phyloP scores from a whole-genome alignment of 352 stramenopile species.

The Globisporangium cederbergense region DNA sequence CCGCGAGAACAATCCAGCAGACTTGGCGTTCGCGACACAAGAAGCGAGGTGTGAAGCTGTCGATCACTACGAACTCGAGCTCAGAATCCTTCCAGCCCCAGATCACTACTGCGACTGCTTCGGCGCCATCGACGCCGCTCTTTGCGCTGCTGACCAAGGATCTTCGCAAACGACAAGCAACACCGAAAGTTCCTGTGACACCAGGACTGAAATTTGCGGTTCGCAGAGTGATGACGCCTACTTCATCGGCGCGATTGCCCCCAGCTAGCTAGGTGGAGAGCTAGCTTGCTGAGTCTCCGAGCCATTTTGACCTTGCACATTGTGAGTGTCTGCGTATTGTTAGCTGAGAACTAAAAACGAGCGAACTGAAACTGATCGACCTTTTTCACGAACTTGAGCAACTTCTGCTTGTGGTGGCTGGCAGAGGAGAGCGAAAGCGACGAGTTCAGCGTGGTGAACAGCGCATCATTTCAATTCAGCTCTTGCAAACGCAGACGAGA shows the following conservation, averaged over 20 bases:
- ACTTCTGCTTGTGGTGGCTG: background rate
- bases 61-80: background rate
- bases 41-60: background rate
- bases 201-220: no score
- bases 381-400: background rate
- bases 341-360: background rate
- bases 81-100: background rate
- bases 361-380: background rate
- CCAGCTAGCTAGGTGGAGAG: slow-evolving; percentile 8
- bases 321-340: background rate
- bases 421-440: background rate
- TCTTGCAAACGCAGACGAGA: background rate
- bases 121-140: slow-evolving; percentile 5
- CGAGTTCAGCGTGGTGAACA: background rate
- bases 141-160: slow-evolving; percentile 12
- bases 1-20: slow-evolving; percentile 27
- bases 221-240: slow-evolving; percentile 3
- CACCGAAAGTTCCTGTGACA: background rate
- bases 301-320: background rate
- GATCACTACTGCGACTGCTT: background rate
- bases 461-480: background rate
- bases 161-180: slow-evolving; percentile 1
- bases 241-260: slow-evolving; percentile 5
- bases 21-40: slow-evolving; percentile 22
- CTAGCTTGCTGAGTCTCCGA: background rate